Evolutionary conservation across 192 early-diverging fungal genomes (phyloP), one percentile per base, ranked within the genome.

Genomic region (Dispira simplex): DNA sequence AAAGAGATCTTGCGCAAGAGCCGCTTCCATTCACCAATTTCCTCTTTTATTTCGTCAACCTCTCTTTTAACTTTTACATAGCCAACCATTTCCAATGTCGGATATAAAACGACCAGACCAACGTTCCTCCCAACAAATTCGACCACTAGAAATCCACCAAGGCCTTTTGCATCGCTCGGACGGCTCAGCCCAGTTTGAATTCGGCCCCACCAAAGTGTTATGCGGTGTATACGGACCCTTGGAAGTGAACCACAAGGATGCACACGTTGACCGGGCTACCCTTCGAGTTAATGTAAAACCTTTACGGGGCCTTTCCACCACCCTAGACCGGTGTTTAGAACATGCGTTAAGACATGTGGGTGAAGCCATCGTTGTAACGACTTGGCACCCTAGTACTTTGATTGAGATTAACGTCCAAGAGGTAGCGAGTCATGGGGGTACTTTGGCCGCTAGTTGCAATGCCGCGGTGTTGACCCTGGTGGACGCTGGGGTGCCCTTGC

Each of bases 401-500:
- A 81, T 99, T 16, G 85, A 88, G 65, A 87, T 99, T 62, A 91
- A 88, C 11, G 64, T 90, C 21, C 96, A 99, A 70, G 83, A 89
- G 9, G 77, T 85, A 64, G 77, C 83, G 52, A 87, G 86, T 64
- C 93, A 96, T 70, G 96, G 96, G 32, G 32, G 32, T 39, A 39
- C 32, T 39, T 16, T 44, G 8, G 46, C 93, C 11, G 77, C 85
- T 8, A 84, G 87, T 5, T 81, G 95, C 46, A 97, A 97, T 70
- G 92, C 93, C 3, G 77, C 83, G 0, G 75, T 84, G 2, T 55
- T 97, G 66, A 92, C 93, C 1, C 48, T 51, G 25, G 65, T 97
- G 51, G 92, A 99, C 70, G 91, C 94, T 11, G 94, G 90, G 16
- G 78, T 97, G 13, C 86, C 93, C 10, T 68, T 97, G 62, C 86